Conservation (phyloP, 2,329 filamentous ascomycete species). For the Botrytis sinoallii region DNA sequence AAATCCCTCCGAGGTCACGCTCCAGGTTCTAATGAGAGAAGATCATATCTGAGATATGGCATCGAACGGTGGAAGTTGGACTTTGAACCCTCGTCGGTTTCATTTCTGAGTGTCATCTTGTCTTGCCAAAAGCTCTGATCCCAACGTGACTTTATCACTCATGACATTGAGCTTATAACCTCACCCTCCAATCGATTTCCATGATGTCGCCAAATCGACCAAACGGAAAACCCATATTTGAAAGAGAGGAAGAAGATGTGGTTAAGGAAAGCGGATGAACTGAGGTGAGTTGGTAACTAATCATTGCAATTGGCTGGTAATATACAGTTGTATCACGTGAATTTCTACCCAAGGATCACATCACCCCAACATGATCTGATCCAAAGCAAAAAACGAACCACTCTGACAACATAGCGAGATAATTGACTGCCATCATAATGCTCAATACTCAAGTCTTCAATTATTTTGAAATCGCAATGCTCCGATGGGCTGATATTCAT, state of each 20-base stretch:
- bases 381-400: slow-evolving; percentile 5
- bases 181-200: background rate
- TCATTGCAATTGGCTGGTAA: background rate
- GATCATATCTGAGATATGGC: background rate
- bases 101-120: background rate
- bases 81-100: background rate
- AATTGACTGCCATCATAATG: background rate
- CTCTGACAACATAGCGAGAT: background rate
- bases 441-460: background rate
- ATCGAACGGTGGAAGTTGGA: background rate
- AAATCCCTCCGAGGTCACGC: background rate
- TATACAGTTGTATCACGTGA: background rate
- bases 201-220: background rate
- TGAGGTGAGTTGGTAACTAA: background rate
- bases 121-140: background rate
- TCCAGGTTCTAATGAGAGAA: background rate
- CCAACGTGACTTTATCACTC: background rate
- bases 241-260: background rate
- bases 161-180: background rate
- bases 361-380: slow-evolving; percentile 9
- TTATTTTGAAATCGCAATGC: background rate
- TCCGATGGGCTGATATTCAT: slow-evolving; percentile 10
- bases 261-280: background rate
- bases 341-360: background rate
- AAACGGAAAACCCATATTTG: background rate